Evolutionary conservation across 352 stramenopile species (phyloP), one percentile per base, ranked within the genome.

Genomic region (Phytophthora macrochlamydospora): DNA sequence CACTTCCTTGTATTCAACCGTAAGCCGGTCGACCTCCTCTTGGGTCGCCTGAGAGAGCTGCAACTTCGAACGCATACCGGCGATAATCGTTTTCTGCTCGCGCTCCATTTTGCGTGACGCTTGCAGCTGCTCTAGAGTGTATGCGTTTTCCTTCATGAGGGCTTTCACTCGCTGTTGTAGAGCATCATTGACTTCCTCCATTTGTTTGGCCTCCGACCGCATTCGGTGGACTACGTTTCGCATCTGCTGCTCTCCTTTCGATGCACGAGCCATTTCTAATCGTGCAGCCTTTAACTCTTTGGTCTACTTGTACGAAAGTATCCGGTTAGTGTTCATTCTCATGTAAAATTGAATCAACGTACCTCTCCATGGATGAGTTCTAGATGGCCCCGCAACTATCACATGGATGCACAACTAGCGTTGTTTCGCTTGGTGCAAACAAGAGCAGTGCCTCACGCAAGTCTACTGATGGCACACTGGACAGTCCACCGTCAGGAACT

Each of bases 341-440:
- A 24, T 24, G 18, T 24, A 24, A 24, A 24, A 24, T 24, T 24
- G 18, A 0, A 24, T 24, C 7, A 38, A 60, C 67, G 14, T 61
- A 90, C 81, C 68, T 94, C 87, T 42, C 85, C 83, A 56, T 93
- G 87, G 49, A 93, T 78, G 14, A 95, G 80, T 53, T 95, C 87
- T 40, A 95, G 58, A 32, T 90, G 75, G 2, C 87, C 85, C 85
- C 87, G 33, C 87, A 95, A 0, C 55, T 74, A 45, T 91, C 83
- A 44, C 87, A 95, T 6, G 85, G 83, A 48, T 95, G 83, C 3
- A 93, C 80, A 64, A 83, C 70, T n/a, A 95, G 58, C 30, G 85
- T 74, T 1, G 83, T 92, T 67, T 95, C 85, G 12, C 80, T 72
- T 0, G 85, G 87, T 13, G 87, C 85, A 58, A 95, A 95, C 1